A percentile compares a stretch with the other conserved stretches of the same genome.
These are phyloP conservation scores for Gomphus sp. DNA, from an alignment of 1,284 basidiomycete genomes.

Conservation along the genomic window DNA sequence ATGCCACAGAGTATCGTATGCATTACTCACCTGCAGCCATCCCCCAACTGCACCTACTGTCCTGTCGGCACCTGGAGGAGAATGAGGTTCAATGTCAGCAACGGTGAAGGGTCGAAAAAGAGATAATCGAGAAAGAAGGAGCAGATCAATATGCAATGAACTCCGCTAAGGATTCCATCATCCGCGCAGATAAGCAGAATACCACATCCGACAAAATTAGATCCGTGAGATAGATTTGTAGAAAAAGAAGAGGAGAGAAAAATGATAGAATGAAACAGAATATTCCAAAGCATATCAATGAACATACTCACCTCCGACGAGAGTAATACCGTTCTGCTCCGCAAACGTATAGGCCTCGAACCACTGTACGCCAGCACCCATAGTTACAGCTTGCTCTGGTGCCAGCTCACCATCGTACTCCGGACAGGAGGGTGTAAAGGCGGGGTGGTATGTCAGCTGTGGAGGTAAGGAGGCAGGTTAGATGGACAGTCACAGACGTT, in stretches of 20 bases:
- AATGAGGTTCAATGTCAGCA: neutral
- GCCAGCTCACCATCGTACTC: neutral
- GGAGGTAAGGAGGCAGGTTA: neutral
- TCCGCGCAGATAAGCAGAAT: neutral
- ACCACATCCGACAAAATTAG: too few species aligned
- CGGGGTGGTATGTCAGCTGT: slow-evolving; percentile 2
- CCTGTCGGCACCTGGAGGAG: slow-evolving; percentile 11
- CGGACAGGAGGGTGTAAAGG: slow-evolving; percentile 8
- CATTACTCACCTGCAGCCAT: slow-evolving; percentile 14
- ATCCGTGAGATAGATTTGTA: too few species aligned
- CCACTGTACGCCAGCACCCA: slow-evolving; percentile 19
- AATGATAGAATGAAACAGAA: too few species aligned
- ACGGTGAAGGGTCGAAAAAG: neutral
- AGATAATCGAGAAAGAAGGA: neutral
- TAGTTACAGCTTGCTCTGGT: slow-evolving; percentile 1
- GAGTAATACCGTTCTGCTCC: slow-evolving; percentile 23
- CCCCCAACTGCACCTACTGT: slow-evolving; percentile 21
- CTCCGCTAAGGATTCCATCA: too few species aligned
- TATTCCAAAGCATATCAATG: too few species aligned
- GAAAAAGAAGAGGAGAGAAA: too few species aligned
- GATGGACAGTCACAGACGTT: neutral
- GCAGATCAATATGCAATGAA: too few species aligned
- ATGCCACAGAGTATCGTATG: neutral
- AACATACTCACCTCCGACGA: slow-evolving; percentile 22
- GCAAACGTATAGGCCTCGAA: slow-evolving; percentile 22